Conservation (phyloP, 169 alveolate genomes). For the Eimeria falciformis region DNA sequence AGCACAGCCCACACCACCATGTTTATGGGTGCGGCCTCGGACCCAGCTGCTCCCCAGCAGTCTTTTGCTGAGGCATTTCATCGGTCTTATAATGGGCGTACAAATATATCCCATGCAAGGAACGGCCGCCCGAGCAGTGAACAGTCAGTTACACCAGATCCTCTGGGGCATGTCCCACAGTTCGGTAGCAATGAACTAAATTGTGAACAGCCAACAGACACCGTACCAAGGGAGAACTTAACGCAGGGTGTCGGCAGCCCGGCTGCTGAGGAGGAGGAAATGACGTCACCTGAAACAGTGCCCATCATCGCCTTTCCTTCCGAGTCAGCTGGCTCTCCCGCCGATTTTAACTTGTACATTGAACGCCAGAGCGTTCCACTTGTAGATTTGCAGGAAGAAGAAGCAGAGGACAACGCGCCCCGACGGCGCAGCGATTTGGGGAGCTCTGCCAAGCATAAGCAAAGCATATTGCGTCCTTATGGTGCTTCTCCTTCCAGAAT, state of each 20-base stretch:
- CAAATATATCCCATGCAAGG: neutral
- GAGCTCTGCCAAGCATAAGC: neutral
- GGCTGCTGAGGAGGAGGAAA: neutral
- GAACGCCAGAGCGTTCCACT: neutral
- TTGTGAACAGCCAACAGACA: neutral
- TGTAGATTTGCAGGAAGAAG: neutral
- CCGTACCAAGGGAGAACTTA: neutral
- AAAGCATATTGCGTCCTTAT: neutral
- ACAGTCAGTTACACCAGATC: neutral
- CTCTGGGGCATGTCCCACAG: neutral
- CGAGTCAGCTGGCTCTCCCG: constrained; percentile 33
- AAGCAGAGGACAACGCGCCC: neutral
- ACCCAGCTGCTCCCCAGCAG: neutral
- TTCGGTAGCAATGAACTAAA: neutral
- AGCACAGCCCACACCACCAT: neutral
- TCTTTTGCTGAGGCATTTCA: constrained; percentile 43
- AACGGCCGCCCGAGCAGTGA: neutral
- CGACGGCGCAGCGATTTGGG: constrained; percentile 54
- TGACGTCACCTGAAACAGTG: neutral
- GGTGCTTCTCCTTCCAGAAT: neutral
- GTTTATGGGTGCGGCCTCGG: neutral
- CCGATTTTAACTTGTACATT: neutral
- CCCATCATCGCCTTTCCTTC: constrained; percentile 55
- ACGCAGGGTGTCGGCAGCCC: constrained; percentile 21
- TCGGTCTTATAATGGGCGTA: neutral